Base-by-base conservation (phyloP, 139 green algal genomes). In the Parachlorella kessleri region DNA sequence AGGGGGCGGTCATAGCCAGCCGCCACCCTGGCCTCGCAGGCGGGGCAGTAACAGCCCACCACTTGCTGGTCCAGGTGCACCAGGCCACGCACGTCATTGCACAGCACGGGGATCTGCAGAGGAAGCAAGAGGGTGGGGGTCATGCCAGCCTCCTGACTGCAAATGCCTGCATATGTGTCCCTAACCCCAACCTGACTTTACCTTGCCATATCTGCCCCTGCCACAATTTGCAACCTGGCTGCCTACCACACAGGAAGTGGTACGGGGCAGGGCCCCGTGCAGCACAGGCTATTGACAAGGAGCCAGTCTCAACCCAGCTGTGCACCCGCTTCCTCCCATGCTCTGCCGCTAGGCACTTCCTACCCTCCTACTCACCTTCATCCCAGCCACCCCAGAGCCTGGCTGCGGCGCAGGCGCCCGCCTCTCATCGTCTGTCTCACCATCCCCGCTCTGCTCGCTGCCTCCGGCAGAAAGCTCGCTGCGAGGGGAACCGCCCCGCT, bases 31-130 rank as follows among this genome's bases (percentile, higher is more conserved):
- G 38, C 48, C 40, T 77, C 70, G 70, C 77, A 83, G 26, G 33
- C 26, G 3, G 70, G 39, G 77, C 76, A 81, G 67, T 72, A 76
- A 53, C 76, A 81, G 53, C 65, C 55, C 36, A 83, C 70, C 30
- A 83, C 77, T 33, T 83, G 77, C 40, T 83, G 77, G 70, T 83
- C 77, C 40, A 83, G 55, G 59, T 73, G 77, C 32, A 77, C 77
- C 39, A 83, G 30, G 21, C 77, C 77, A 0, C 77, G 70, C 9
- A 83, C 66, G 55, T 77, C 77, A 59, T 77, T 78, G 77, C 77
- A 83, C 39, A 55, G 73, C 10, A 83, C 77, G 1, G 77, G 77
- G 9, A 83, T 70, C 77, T 81, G 67, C 68, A 70, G 30, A 23
- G n/a, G n/a, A 54, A 41, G 65, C n/a, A 14, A 70, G 65, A 14